Evolutionary conservation across 176 grass and related monocot genomes (phyloP).

Genomic region (Olyra latifolia): DNA sequence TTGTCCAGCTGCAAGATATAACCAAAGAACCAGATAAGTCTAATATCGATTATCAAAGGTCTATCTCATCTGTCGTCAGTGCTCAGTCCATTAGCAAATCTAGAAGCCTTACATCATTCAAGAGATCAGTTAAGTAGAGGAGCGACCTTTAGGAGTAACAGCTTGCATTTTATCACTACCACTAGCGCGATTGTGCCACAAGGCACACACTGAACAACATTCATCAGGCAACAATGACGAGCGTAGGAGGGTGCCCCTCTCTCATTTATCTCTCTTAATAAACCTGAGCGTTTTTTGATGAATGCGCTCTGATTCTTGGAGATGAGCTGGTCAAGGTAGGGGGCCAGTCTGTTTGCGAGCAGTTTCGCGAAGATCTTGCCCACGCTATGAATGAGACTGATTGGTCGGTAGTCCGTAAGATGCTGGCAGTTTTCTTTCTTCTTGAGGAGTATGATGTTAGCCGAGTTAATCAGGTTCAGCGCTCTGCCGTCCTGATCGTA

Average conservation of each 20-base stretch:
- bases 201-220: slow-evolving; percentile 18
- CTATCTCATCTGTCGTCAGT: slow-evolving; percentile 37
- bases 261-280: slow-evolving; percentile 43
- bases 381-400: too few species aligned
- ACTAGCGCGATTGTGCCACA: slow-evolving; percentile 24
- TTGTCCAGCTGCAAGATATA: slow-evolving; percentile 29
- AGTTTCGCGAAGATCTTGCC: too few species aligned
- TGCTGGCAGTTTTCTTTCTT: too few species aligned
- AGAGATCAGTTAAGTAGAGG: slow-evolving; percentile 22
- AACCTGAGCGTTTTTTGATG: too few species aligned
- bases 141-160: slow-evolving; percentile 36
- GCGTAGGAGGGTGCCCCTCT: slow-evolving; percentile 36
- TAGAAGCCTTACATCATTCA: neutral
- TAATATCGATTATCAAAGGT: neutral
- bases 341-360: too few species aligned
- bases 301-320: too few species aligned
- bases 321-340: too few species aligned
- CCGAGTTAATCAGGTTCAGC: too few species aligned
- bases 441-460: too few species aligned
- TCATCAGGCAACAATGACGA: slow-evolving; percentile 18
- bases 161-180: slow-evolving; percentile 24
- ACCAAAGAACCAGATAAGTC: neutral
- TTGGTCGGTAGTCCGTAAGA: too few species aligned
- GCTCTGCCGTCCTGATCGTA: too few species aligned
- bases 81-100: slow-evolving; percentile 13